These are phyloP conservation scores for Neurospora sp. DNA, from an alignment of 495 filamentous ascomycete genomes.

Conservation along the genomic window DNA sequence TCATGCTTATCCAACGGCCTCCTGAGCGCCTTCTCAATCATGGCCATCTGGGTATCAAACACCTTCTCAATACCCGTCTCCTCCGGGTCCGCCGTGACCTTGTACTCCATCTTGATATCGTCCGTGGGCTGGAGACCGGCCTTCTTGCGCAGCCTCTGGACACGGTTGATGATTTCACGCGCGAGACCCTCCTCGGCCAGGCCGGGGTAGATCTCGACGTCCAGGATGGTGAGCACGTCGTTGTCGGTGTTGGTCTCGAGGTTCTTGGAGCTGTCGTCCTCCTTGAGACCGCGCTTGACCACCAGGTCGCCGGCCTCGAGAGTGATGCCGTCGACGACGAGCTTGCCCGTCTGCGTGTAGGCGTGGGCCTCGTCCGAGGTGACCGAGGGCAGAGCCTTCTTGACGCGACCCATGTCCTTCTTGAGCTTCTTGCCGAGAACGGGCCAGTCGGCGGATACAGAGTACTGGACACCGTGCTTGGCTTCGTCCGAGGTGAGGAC, in stretches of 20 bases:
- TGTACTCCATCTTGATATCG: constrained; percentile 37
- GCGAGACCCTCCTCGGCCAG: constrained; percentile 34
- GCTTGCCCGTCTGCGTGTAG: constrained; percentile 60
- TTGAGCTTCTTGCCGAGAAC: constrained; percentile 92
- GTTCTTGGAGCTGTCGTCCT: constrained; percentile 53
- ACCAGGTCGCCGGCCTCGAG: constrained; percentile 74
- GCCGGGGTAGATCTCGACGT: constrained; percentile 31
- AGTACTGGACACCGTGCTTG: constrained; percentile 86
- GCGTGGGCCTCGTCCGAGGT: constrained; percentile 66
- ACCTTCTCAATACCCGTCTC: constrained; percentile 60
- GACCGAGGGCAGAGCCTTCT: constrained; percentile 75
- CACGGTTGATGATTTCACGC: constrained; percentile 36
- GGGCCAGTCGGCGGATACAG: constrained; percentile 81
- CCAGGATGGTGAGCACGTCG: constrained; percentile 35
- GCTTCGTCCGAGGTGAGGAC: constrained; percentile 77
- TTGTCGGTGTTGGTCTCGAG: constrained; percentile 76
- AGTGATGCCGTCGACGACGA: constrained; percentile 74
- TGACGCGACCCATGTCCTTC: constrained; percentile 83
- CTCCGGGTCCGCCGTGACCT: constrained; percentile 55
- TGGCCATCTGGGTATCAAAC: constrained; percentile 55
- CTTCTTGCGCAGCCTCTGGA: constrained; percentile 37
- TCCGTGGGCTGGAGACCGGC: constrained; percentile 34
- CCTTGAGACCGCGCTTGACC: constrained; percentile 67
- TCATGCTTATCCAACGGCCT: constrained; percentile 69
- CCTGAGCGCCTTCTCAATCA: constrained; percentile 71